Conservation (phyloP, 768 basidiomycete genomes). For the Bullera alba region DNA sequence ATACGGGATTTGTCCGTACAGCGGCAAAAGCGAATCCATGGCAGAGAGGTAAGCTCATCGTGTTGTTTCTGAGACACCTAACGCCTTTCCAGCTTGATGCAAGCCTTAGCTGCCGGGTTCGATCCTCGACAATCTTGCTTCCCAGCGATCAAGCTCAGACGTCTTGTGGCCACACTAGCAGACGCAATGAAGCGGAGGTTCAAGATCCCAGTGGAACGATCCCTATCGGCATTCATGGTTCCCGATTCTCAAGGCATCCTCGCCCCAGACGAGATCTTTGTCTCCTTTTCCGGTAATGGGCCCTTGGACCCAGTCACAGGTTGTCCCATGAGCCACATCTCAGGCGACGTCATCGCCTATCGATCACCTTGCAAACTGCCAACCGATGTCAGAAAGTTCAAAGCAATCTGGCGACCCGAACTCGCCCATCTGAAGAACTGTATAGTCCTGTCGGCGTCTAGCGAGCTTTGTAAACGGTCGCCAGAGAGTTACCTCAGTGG, state of each 20-base stretch:
- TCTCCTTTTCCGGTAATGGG: slow-evolving; percentile 13
- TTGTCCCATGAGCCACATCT: slow-evolving; percentile 16
- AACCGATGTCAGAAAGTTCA: slow-evolving; percentile 31
- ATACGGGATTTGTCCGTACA: slow-evolving; percentile 21
- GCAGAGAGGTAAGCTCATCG: slow-evolving; percentile 25
- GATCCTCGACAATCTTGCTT: slow-evolving; percentile 17
- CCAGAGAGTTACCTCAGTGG: slow-evolving; percentile 31
- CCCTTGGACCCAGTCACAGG: slow-evolving; percentile 19
- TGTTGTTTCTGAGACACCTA: background rate
- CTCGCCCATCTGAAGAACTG: slow-evolving; percentile 28
- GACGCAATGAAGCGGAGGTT: slow-evolving; percentile 14
- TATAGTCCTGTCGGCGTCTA: slow-evolving; percentile 32
- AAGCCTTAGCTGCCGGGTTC: slow-evolving; percentile 20
- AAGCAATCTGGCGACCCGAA: slow-evolving; percentile 27
- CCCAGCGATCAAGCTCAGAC: slow-evolving; percentile 18
- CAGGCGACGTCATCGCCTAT: slow-evolving; percentile 23
- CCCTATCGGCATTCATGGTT: slow-evolving; percentile 31
- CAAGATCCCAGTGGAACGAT: slow-evolving; percentile 20
- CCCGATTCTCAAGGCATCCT: slow-evolving; percentile 23
- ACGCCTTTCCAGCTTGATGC: slow-evolving; percentile 12
- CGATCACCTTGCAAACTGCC: slow-evolving; percentile 37
- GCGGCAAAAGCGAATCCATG: slow-evolving; percentile 21
- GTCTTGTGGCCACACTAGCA: slow-evolving; percentile 10
- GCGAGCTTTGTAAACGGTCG: slow-evolving; percentile 16
- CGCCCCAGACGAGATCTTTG: slow-evolving; percentile 26